Percentiles rank a stretch among this genome's conserved stretches.
phyloP scores from a whole-genome alignment of 768 basidiomycete species.

The Suillus variegatus region DNA sequence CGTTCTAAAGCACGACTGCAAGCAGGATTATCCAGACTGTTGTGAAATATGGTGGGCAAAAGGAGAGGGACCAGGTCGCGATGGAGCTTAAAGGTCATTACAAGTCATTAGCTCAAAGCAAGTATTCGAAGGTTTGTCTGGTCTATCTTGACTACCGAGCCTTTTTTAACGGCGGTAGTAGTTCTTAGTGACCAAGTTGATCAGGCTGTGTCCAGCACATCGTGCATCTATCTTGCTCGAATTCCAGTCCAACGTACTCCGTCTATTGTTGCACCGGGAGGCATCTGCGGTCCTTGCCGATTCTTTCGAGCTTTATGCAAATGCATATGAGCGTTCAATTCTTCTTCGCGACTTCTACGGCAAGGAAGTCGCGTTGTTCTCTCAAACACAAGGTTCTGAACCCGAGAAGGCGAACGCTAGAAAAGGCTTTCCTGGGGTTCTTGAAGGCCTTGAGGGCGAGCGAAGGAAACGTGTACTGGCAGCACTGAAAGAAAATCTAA shows the following conservation, averaged over 20 bases:
- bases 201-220: conserved; percentile 72
- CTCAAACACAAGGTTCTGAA: conserved; percentile 50
- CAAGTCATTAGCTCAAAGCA: conserved; percentile 76
- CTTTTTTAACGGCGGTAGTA: conserved; percentile 27
- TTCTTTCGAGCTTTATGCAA: conserved; percentile 84
- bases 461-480: conserved; percentile 65
- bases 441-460: conserved; percentile 66
- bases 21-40: conserved; percentile 82
- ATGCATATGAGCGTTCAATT: conserved; percentile 79
- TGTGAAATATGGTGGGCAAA: conserved; percentile 77
- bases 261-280: conserved; percentile 81
- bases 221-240: conserved; percentile 76
- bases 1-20: conserved; percentile 89
- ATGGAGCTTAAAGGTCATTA: conserved; percentile 81
- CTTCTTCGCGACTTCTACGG: conserved; percentile 90
- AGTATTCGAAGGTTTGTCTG: conserved; percentile 79
- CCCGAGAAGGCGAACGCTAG: conserved; percentile 65
- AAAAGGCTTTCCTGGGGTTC: conserved; percentile 66
- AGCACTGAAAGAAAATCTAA: conserved; percentile 72
- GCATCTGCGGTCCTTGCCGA: conserved; percentile 85
- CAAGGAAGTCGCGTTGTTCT: conserved; percentile 80
- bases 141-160: neutral
- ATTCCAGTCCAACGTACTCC: conserved; percentile 74
- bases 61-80: conserved; percentile 79
- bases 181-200: conserved; percentile 83